Evolutionary conservation across 2,329 filamentous ascomycete species (phyloP), one percentile per base, ranked within the genome.

Genomic region (Stagonosporopsis tanaceti): DNA sequence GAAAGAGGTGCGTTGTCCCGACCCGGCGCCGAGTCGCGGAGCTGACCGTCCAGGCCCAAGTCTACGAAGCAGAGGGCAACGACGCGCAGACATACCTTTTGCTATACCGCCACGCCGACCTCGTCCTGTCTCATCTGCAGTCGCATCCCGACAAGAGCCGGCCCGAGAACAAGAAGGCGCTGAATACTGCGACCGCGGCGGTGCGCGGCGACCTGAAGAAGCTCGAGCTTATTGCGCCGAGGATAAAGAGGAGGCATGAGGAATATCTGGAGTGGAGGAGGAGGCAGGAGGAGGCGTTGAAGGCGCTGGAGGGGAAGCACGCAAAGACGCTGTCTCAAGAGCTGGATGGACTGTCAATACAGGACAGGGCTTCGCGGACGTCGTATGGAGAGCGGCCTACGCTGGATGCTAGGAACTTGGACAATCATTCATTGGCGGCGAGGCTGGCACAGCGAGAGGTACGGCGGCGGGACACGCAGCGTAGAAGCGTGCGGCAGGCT

Each of bases 41-140:
- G 12, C n/a, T 3, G 17, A 62, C 66, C 53, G 32, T 52, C 12
- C 70, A 97, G 91, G 93, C 92, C 20, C 84, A 87, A 48, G 92
- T 94, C 67, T 97, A 97, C 73, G 85, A 95, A 69, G 85, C 85
- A 39, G 94, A 98, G 76, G 89, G 89, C 69, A 93, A 97, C 77
- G 87, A 92, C 63, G 87, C 93, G 67, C 90, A 95, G 71, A 91
- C 94, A 4, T 99, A 96, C 76, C 85, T 97, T 52, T 87, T 98
- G 57, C 85, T 96, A n/a, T 92, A 95, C 73, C 88, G 95, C 66
- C 93, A 96, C 78, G 92, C 92, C 9, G 84, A 89, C 50, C 87
- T 99, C n/a, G 86, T 97, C 24, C 80, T 97, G 27, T 85, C 92
- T 6, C 84, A 89, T 51, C 82, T 99, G 8, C 83, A 86, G 0